phyloP scores from a whole-genome alignment of 139 green algal genomes.

The Chlamydomonas sphaeroides region DNA sequence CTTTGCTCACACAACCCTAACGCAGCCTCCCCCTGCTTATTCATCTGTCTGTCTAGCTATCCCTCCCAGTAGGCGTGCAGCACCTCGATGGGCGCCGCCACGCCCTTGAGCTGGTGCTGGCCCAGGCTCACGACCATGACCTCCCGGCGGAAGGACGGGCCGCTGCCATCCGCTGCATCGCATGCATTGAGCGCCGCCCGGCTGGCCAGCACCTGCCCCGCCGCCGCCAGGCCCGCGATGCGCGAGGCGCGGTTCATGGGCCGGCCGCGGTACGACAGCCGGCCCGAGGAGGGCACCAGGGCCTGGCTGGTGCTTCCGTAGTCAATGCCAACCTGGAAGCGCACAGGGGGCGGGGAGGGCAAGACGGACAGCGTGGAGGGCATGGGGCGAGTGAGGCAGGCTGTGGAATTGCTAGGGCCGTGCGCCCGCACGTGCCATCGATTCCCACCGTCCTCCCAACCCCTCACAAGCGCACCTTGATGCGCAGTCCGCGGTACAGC shows the following conservation, averaged over 20 bases:
- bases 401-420: no score
- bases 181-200: not conserved
- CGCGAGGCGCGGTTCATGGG: slow-evolving; percentile 40
- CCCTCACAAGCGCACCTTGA: not conserved
- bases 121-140: not conserved
- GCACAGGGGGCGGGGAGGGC: no score
- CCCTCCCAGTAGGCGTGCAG: not conserved
- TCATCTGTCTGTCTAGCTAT: no score
- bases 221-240: slow-evolving; percentile 11
- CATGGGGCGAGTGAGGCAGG: not conserved
- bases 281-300: not conserved
- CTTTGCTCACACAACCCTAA: no score
- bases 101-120: not conserved
- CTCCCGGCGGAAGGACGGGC: not conserved
- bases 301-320: not conserved
- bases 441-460: no score
- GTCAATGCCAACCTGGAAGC: not conserved
- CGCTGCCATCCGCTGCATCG: not conserved
- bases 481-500: not conserved
- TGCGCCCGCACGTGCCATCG: no score
- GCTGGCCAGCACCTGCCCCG: slow-evolving; percentile 1
- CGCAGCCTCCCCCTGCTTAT: no score
- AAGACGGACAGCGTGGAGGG: no score
- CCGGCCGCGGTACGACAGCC: slow-evolving; percentile 32
- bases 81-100: not conserved